phyloP scores from a whole-genome alignment of 371 early-diverging fungal genomes.

The Apophysomyces trapeziformis region DNA sequence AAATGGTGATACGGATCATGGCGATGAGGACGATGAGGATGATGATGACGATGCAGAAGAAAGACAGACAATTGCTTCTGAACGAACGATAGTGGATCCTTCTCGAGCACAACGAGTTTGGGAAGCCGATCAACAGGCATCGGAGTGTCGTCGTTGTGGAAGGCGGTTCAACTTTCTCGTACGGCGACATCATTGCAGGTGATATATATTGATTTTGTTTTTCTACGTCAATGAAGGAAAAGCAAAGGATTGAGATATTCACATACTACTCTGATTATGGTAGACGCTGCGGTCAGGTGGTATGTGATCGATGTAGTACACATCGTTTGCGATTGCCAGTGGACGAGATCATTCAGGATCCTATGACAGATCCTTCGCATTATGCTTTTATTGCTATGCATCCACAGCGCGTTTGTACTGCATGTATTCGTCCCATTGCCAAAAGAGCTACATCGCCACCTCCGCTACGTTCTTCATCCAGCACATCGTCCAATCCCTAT shows the following conservation, averaged over 20 bases:
- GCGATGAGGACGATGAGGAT: not conserved
- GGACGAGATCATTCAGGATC: constrained; percentile 51
- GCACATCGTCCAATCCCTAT: constrained; percentile 10
- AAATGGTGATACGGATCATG: not conserved
- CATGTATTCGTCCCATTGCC: constrained; percentile 33
- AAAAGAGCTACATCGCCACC: constrained; percentile 21
- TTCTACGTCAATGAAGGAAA: not conserved
- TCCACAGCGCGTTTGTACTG: constrained; percentile 56
- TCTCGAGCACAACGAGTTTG: constrained; percentile 43
- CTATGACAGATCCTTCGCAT: constrained; percentile 43
- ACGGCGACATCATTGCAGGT: constrained; percentile 78
- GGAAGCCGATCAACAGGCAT: constrained; percentile 74
- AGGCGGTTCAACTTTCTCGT: constrained; percentile 67
- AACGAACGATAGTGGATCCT: constrained; percentile 24
- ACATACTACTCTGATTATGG: constrained; percentile 16
- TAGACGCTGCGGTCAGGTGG: constrained; percentile 76
- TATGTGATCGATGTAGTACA: constrained; percentile 73
- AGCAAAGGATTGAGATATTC: not conserved
- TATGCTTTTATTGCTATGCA: constrained; percentile 43
- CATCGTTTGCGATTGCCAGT: constrained; percentile 53
- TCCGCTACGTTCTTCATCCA: constrained; percentile 1
- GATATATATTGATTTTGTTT: constrained; percentile 9
- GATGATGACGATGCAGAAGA: constrained; percentile 13
- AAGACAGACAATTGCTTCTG: constrained; percentile 23
- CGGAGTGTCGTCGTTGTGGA: constrained; percentile 67